These are phyloP conservation scores for Pyrrhoderma lamaoense DNA, from an alignment of 1,284 basidiomycete genomes.

Conservation along the genomic window DNA sequence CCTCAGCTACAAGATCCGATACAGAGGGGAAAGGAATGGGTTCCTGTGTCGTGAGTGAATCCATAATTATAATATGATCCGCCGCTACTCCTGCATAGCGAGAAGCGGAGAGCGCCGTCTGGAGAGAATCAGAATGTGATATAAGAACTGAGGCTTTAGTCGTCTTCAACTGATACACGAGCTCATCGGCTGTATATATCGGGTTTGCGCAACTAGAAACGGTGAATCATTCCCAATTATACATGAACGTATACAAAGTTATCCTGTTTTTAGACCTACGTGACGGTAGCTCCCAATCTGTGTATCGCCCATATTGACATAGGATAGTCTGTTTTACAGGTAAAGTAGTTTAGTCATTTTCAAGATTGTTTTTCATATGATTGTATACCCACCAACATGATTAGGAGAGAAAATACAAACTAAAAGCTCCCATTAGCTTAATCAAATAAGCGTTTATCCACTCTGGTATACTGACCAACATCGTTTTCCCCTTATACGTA, in stretches of 20 bases:
- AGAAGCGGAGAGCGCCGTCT: constrained; percentile 45
- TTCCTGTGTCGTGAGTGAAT: constrained; percentile 22
- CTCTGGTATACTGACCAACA: constrained; percentile 40
- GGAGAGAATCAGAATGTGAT: constrained; percentile 44
- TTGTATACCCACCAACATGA: constrained; percentile 45
- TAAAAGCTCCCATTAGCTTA: constrained; percentile 22
- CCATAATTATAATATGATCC: constrained; percentile 50
- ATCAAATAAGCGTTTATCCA: neutral
- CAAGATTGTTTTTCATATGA: constrained; percentile 6
- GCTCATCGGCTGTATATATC: constrained; percentile 58
- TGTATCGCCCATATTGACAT: constrained; percentile 70
- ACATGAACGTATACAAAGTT: too few relatives aligned
- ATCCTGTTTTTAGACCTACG: constrained; percentile 32
- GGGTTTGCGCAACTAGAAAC: constrained; percentile 52
- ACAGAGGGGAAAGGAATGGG: constrained; percentile 31
- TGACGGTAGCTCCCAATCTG: constrained; percentile 62
- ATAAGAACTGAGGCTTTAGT: constrained; percentile 54
- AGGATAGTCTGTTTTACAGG: constrained; percentile 50
- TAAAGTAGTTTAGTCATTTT: neutral
- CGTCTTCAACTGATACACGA: constrained; percentile 51
- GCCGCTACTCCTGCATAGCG: constrained; percentile 43
- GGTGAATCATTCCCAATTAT: constrained; percentile 29
- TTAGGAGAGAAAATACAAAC: constrained; percentile 67
- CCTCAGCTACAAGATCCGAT: constrained; percentile 48
- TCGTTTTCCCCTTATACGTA: constrained; percentile 29